Evolutionary conservation across 2,329 filamentous ascomycete species (phyloP).

Genomic region (Phoma sp.): DNA sequence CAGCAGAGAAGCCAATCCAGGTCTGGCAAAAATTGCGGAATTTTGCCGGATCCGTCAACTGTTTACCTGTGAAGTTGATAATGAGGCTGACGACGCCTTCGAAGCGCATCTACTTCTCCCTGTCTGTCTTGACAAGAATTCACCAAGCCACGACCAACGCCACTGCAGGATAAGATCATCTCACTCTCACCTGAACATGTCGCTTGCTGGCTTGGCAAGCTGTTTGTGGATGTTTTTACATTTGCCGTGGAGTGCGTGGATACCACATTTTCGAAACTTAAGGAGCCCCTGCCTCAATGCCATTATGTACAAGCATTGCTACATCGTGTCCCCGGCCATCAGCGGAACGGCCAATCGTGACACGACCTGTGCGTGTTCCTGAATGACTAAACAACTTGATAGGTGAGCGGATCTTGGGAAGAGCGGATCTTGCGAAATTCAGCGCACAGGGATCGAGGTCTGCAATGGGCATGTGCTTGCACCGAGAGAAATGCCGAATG

Average conservation of each 20-base stretch:
- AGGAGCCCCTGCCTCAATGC: constrained; percentile 75
- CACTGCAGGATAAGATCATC: not conserved
- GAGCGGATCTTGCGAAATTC: not conserved
- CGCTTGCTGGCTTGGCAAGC: constrained; percentile 8
- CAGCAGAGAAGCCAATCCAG: constrained; percentile 60
- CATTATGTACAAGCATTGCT: constrained; percentile 71
- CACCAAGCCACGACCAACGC: constrained; percentile 48
- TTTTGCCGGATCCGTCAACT: too few species aligned
- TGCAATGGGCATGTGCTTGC: constrained; percentile 49
- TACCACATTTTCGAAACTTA: constrained; percentile 62
- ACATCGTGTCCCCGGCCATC: constrained; percentile 79
- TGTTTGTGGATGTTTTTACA: not conserved
- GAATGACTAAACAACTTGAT: not conserved
- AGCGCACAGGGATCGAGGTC: constrained; percentile 69
- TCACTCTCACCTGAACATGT: constrained; percentile 47
- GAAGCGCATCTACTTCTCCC: constrained; percentile 46
- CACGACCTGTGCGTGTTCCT: not conserved
- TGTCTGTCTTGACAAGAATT: constrained; percentile 67
- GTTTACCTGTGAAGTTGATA: too few species aligned
- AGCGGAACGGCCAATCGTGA: constrained; percentile 50
- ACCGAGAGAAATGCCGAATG: constrained; percentile 34
- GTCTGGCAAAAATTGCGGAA: not conserved
- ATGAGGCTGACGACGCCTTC: too few species aligned
- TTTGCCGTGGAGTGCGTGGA: too few species aligned
- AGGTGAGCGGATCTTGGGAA: not conserved